Conservation (phyloP, 176 grass and related monocot genomes). For the Carex pumila region DNA sequence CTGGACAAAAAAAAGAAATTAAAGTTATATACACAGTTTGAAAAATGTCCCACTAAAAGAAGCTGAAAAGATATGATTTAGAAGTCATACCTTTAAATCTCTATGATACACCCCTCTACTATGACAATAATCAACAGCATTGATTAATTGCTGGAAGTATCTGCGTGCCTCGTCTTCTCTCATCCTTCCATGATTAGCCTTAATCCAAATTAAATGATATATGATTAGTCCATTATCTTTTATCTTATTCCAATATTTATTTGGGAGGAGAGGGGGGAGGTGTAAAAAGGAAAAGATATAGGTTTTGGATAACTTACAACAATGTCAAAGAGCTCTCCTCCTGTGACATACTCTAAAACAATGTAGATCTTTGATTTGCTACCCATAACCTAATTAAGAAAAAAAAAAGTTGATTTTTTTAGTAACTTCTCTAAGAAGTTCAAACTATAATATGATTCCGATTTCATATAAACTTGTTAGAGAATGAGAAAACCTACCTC, state of each 20-base stretch:
- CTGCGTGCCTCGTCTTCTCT: slow-evolving; percentile 89
- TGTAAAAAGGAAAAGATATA: slow-evolving; percentile 11
- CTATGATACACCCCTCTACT: slow-evolving; percentile 97
- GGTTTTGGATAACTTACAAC: slow-evolving; percentile 55
- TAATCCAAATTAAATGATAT: neutral
- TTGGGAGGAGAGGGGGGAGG: neutral
- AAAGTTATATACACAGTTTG: slow-evolving; percentile 17
- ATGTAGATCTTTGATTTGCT: slow-evolving; percentile 98
- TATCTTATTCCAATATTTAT: neutral
- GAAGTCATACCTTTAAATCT: slow-evolving; percentile 72
- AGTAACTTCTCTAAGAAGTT: neutral
- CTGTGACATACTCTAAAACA: slow-evolving; percentile 87
- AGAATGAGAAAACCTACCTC: slow-evolving; percentile 47
- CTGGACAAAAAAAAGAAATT: slow-evolving; percentile 39
- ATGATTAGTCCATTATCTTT: neutral
- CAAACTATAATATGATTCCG: neutral
- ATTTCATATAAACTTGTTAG: neutral
- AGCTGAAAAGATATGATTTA: neutral
- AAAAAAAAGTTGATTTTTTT: neutral
- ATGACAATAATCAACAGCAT: slow-evolving; percentile 95
- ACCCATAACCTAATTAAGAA: slow-evolving; percentile 79
- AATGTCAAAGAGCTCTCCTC: slow-evolving; percentile 98
- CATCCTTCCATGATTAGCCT: slow-evolving; percentile 91
- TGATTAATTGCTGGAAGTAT: slow-evolving; percentile 93
- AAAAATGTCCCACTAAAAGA: slow-evolving; percentile 1